Base-by-base conservation (phyloP, 169 alveolate genomes). In the Pseudocohnilembus persalinus region DNA sequence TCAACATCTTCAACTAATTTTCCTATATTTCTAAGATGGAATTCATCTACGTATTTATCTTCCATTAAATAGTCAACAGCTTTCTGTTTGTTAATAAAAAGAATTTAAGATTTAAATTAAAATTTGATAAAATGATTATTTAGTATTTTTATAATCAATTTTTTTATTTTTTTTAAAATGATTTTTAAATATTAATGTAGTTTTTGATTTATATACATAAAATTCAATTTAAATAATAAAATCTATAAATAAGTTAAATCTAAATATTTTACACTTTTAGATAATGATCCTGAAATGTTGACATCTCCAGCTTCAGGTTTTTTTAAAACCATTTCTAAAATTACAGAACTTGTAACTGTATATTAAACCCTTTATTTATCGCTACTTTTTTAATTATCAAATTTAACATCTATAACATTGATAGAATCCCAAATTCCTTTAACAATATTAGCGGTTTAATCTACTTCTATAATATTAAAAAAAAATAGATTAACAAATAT, bases 371-470 rank as follows among this genome's bases (percentile, higher is more conserved):
- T n/a, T n/a, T n/a, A n/a, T n/a, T n/a, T 85, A 24, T 83, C 88
- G 31, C 78, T 92, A 29, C 74, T 81, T 79, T 89, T 88, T 31
- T 88, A 81, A 20, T 83, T 92, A 73, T 84, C 90, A 32, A 84
- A 26, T 31, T 84, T 81, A 29, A 93, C 93, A 74, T 88, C 84
- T 33, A 93, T 81, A 16, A 94, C 89, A 87, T 93, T 93, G 25
- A 92, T 92, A n/a, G 93, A 83, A 81, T 93, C 95, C 98, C 97
- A 95, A 15, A 88, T 80, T 30, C 96, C 98, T 35, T 90, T 88
- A 28, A 87, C 85, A 81, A 90, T 82, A n/a, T 90, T 92, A 77
- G 88, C 87, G 16, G 79, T 83, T 6, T 84, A 83, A 27, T 83
- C 86, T 6, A 89, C 74, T 1, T 86, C 96, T 82, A 33, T 78